Evolutionary conservation across 768 basidiomycete genomes (phyloP), one percentile per base, ranked within the genome.

Genomic region (Russula vinacea): DNA sequence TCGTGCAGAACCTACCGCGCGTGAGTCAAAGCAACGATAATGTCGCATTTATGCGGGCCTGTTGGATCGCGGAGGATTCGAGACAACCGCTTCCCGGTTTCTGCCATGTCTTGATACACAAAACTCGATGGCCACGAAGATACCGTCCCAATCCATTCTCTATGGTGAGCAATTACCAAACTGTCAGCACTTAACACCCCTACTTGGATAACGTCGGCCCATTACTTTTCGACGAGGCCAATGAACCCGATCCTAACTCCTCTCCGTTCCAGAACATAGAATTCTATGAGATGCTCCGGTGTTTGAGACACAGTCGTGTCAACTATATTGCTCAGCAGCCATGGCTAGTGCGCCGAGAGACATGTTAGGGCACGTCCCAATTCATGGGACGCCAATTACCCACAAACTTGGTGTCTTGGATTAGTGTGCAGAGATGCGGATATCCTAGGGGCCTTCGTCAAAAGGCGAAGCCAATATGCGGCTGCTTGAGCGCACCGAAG

Each of bases 131-230:
- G 94, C 92, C 94, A 97, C 9, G 92, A 85, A 0, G 92, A 78
- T 10, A 97, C 84, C 0, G 94, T 95, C 29, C 79, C 80, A 57
- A 96, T 93, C 94, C 94, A 96, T 70, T 90, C 90, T 72, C 92
- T 94, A 57, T 19, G 19, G 8, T 16, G 29, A 51, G 16, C 35
- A 49, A 29, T 57, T 45, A 56, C 19, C 35, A 42, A 45, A 47
- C 19, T 16, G 37, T 39, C 22, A 62, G 63, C 29, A 59, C 26
- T 47, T 26, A 26, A 17, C 6, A 49, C 45, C 49, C 24, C 3
- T 24, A 35, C 5, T 16, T 29, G 26, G 40, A 29, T 29, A 16
- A 42, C 52, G 44, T 14, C 44, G 29, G n/a, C 5, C 10, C 70
- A 78, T 40, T 66, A 94, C 94, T 89, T 79, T 74, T 97, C 94